phyloP scores from a whole-genome alignment of 129 eudicot species.

The Oenanthe sinensis region DNA sequence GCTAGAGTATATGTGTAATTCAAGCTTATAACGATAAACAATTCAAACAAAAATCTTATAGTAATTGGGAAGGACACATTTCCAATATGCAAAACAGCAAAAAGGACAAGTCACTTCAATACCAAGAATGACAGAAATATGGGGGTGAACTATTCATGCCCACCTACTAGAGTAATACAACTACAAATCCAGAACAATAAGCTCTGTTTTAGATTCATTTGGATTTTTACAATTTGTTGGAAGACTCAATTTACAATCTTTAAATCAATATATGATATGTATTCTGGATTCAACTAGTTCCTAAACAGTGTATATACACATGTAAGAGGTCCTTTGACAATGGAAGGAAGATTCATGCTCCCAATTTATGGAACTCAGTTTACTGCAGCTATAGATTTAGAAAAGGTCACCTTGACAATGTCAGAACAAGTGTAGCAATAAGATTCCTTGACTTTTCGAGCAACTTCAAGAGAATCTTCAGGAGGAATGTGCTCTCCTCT shows the following conservation, averaged over 20 bases:
- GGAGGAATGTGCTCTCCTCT: conserved; percentile 96
- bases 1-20: background rate
- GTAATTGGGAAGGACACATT: background rate
- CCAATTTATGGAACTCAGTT: background rate
- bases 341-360: background rate
- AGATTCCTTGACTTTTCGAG: conserved; percentile 87
- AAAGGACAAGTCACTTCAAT: background rate
- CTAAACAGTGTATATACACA: background rate
- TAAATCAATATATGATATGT: background rate
- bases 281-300: background rate
- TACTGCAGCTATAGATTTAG: conserved; percentile 6
- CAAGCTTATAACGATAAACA: background rate
- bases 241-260: background rate
- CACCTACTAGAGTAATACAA: background rate
- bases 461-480: conserved; percentile 92
- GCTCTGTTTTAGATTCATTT: background rate
- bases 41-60: background rate
- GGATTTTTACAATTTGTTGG: background rate
- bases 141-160: background rate
- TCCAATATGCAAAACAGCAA: background rate
- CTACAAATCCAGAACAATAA: background rate
- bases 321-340: background rate
- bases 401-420: conserved; percentile 75
- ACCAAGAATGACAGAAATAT: background rate
- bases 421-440: conserved; percentile 96